Conservation (phyloP, 805 yeast genomes). For the Saccharomycopsis oosterbeekiorum region DNA sequence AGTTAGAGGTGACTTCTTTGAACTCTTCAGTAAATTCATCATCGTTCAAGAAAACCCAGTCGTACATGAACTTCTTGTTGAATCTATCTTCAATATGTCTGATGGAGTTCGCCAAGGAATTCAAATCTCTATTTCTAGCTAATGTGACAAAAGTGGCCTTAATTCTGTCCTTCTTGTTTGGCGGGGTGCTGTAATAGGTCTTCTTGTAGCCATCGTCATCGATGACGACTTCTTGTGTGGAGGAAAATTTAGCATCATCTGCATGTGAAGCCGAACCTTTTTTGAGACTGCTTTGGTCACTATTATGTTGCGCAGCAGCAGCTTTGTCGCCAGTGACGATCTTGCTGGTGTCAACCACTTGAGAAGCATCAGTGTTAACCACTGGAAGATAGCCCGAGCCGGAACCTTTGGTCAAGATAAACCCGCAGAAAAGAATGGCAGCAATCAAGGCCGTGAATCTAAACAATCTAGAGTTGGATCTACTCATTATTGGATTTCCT, state of each 20-base stretch:
- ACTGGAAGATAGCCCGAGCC: conserved; percentile 24
- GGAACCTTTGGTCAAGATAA: conserved; percentile 38
- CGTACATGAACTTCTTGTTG: conserved; percentile 71
- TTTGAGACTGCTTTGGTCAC: neutral
- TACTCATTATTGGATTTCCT: conserved; percentile 27
- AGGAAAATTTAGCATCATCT: neutral
- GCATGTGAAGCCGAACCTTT: neutral
- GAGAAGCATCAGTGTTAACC: neutral
- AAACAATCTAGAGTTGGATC: conserved; percentile 39
- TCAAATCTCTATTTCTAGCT: conserved; percentile 68
- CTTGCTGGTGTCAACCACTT: neutral
- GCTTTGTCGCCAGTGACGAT: neutral
- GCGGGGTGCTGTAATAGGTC: conserved; percentile 10
- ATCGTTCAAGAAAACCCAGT: conserved; percentile 93
- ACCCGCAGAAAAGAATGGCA: conserved; percentile 37
- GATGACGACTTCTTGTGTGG: conserved; percentile 2
- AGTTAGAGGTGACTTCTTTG: conserved; percentile 50
- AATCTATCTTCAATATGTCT: conserved; percentile 83
- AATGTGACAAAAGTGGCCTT: conserved; percentile 76
- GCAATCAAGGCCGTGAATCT: conserved; percentile 40
- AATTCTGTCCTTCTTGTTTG: conserved; percentile 32
- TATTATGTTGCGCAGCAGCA: neutral
- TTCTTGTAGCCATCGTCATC: conserved; percentile 14
- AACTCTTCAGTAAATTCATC: conserved; percentile 78
- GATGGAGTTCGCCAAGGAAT: conserved; percentile 52